A percentile compares a stretch with the other conserved stretches of the same genome.
Evolutionary conservation across 1,139 yeast genomes (phyloP).

Genomic region (Suhomyces chickasaworum): DNA sequence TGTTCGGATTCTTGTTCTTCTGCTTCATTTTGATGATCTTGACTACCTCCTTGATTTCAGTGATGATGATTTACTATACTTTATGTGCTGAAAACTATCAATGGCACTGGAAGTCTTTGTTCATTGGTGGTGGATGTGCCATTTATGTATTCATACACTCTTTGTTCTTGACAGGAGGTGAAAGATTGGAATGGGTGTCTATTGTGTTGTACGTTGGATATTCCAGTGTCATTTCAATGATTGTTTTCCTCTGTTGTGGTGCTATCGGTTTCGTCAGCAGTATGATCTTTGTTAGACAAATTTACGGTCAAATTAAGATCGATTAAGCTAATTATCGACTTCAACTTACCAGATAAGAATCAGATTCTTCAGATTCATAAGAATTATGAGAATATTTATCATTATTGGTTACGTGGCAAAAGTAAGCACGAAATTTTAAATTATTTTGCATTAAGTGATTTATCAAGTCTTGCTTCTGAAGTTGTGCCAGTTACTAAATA

Average conservation of each 20-base stretch:
- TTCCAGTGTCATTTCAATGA: constrained; percentile 66
- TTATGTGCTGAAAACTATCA: constrained; percentile 89
- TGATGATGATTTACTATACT: constrained; percentile 79
- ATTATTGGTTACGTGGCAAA: neutral
- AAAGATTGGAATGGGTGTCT: constrained; percentile 68
- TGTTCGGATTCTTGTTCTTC: constrained; percentile 95
- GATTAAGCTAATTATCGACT: constrained; percentile 40
- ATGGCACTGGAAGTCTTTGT: constrained; percentile 96
- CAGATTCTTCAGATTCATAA: too few relatives aligned
- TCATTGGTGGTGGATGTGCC: constrained; percentile 89
- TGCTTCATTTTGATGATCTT: constrained; percentile 79
- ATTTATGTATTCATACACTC: constrained; percentile 85
- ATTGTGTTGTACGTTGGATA: constrained; percentile 85
- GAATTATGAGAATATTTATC: too few relatives aligned
- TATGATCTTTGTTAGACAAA: constrained; percentile 73
- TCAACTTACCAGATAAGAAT: neutral
- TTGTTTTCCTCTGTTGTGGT: constrained; percentile 84
- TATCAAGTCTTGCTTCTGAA: neutral
- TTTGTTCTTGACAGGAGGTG: constrained; percentile 67
- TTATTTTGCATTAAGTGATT: neutral
- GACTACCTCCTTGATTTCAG: constrained; percentile 80
- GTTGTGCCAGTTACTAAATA: neutral
- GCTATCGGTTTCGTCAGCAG: constrained; percentile 81
- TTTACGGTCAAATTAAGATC: constrained; percentile 83
- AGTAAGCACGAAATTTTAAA: neutral